phyloP scores from a whole-genome alignment of 768 basidiomycete genomes.

The Hypsizygus marmoreus region DNA sequence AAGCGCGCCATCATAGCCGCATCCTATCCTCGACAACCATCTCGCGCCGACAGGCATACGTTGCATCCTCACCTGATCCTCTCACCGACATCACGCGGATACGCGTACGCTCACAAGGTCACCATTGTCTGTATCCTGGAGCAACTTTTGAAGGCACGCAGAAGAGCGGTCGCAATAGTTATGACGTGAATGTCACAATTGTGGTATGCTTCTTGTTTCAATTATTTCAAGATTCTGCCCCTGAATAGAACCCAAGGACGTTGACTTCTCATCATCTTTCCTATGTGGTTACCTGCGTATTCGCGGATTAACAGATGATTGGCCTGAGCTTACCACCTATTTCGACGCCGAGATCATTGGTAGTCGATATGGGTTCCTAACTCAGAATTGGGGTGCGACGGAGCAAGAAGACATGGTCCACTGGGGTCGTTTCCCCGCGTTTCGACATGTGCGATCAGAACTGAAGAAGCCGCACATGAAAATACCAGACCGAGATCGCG shows the following conservation, averaged over 20 bases:
- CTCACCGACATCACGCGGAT: conserved; percentile 75
- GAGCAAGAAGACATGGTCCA: conserved; percentile 93
- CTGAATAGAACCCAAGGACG: conserved; percentile 57
- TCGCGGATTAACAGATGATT: conserved; percentile 88
- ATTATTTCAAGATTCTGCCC: conserved; percentile 6
- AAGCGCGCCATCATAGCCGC: conserved; percentile 14
- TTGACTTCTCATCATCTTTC: conserved; percentile 83
- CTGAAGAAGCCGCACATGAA: conserved; percentile 78
- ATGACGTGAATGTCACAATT: conserved; percentile 92
- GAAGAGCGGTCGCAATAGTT: conserved; percentile 90
- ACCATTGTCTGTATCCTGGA: conserved; percentile 86
- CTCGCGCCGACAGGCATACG: conserved; percentile 19
- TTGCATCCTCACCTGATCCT: conserved; percentile 45
- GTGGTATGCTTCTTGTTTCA: conserved; percentile 59
- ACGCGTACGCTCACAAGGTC: conserved; percentile 69
- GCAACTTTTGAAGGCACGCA: conserved; percentile 89
- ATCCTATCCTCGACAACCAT: conserved; percentile 14
- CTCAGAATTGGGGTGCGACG: conserved; percentile 86
- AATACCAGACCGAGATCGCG: conserved; percentile 74
- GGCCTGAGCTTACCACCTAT: conserved; percentile 94
- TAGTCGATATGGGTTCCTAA: conserved; percentile 86
- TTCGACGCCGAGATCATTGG: conserved; percentile 98
- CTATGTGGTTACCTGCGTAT: conserved; percentile 93
- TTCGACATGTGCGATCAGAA: conserved; percentile 79
- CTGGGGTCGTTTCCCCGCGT: conserved; percentile 92